Evolutionary conservation across 345 rosid genomes (phyloP), one percentile per base, ranked within the genome.

Genomic region (Linum lewisii): DNA sequence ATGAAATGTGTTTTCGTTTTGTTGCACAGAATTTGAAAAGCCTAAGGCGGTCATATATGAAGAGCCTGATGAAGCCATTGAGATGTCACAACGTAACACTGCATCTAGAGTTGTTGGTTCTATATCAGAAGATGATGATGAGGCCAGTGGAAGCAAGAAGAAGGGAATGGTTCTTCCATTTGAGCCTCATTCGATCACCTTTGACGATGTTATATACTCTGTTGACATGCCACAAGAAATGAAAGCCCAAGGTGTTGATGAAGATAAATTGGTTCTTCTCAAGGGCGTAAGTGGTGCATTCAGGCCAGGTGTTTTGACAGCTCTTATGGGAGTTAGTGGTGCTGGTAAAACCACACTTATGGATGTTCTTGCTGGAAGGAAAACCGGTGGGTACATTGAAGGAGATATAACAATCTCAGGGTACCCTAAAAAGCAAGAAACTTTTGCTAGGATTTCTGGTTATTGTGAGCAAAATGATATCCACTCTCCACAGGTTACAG

Each of bases 201-300:
- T 50, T 21, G 53, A 50, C 21, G 18, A 50, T 8, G 18, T 50
- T 50, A 21, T 50, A 10, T 50, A 50, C 22, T 50, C 53, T 18
- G 53, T 50, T 6, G 53, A 50, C 53, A 50, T 50, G 53, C 53
- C 53, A 16, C 53, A 10, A 19, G 53, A 50, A 50, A 50, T 50
- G 53, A 50, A 50, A 50, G 13, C 53, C 0, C 19, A 50, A 50
- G 53, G 53, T 50, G 53, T 50, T 50, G 53, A 8, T 50, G 53
- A 50, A 50, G 53, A 50, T 50, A 50, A 50, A 19, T 16, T 50
- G 53, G 53, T 50, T 6, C 53, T 50, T 50, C 53, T 50, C 5
- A 50, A 50, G 53, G 34, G 34, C 0, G 34, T 29, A 0, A 29
- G 34, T 29, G 34, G 34, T 29, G 34, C 34, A 29, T 29, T 50